These are phyloP conservation scores for Aspergillus persii DNA, from an alignment of 2,329 filamentous ascomycete genomes.

Conservation along the genomic window DNA sequence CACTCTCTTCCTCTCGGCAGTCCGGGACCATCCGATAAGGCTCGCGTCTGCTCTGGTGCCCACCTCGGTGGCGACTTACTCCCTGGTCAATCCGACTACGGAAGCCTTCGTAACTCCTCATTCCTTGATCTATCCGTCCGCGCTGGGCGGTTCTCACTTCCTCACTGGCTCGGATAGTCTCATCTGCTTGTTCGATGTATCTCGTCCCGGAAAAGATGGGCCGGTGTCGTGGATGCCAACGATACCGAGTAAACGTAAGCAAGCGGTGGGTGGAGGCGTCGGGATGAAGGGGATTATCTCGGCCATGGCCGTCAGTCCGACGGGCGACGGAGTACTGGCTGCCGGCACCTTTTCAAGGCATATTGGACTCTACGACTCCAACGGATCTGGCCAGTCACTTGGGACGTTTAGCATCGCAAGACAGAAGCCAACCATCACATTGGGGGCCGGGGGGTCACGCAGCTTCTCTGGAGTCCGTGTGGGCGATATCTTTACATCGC, in stretches of 20 bases:
- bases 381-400: conserved; percentile 49
- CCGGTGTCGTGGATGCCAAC: conserved; percentile 49
- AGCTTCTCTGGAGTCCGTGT: conserved; percentile 57
- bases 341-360: conserved; percentile 58
- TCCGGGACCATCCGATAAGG: conserved; percentile 55
- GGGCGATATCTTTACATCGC: conserved; percentile 59
- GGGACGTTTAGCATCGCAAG: conserved; percentile 50
- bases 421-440: conserved; percentile 39
- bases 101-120: conserved; percentile 57
- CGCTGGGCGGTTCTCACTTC: conserved; percentile 50
- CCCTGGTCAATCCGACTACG: conserved; percentile 53
- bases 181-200: conserved; percentile 57
- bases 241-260: conserved; percentile 49
- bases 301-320: conserved; percentile 47
- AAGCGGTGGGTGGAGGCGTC: conserved; percentile 45
- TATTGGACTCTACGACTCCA: conserved; percentile 55
- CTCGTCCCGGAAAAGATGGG: conserved; percentile 43
- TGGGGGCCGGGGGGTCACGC: conserved; percentile 54
- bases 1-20: conserved; percentile 51
- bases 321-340: conserved; percentile 50
- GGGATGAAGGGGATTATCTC: conserved; percentile 58
- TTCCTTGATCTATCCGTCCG: conserved; percentile 53
- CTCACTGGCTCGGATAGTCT: conserved; percentile 56
- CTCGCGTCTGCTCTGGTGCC: conserved; percentile 55
- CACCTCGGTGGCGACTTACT: conserved; percentile 51